phyloP scores from a whole-genome alignment of 495 filamentous ascomycete species.

The Aspergillus indologenus region DNA sequence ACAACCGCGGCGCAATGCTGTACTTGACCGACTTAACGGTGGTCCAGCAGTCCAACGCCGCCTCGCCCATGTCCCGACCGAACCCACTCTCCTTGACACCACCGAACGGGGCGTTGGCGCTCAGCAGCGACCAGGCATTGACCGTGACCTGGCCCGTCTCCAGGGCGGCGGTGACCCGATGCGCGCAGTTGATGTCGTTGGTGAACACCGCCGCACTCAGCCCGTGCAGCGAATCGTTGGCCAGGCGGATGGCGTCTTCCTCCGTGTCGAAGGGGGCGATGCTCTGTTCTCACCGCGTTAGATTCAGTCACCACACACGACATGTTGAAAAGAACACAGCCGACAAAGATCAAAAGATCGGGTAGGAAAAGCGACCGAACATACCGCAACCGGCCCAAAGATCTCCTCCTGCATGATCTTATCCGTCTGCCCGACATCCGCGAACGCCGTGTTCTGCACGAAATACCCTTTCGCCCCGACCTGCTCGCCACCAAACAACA shows the following conservation, averaged over 20 bases:
- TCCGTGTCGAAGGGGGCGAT: slow-evolving; percentile 67
- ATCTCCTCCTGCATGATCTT: slow-evolving; percentile 49
- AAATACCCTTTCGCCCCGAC: slow-evolving; percentile 42
- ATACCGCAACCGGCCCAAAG: slow-evolving; percentile 47
- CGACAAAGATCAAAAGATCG: background rate
- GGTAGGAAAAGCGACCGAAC: slow-evolving; percentile 9
- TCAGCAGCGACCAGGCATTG: slow-evolving; percentile 27
- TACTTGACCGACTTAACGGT: slow-evolving; percentile 20
- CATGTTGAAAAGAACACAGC: too few species aligned
- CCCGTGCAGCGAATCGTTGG: slow-evolving; percentile 83
- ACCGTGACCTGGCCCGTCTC: slow-evolving; percentile 59
- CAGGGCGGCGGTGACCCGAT: slow-evolving; percentile 72
- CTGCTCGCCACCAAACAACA: slow-evolving; percentile 66
- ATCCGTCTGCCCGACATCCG: slow-evolving; percentile 35
- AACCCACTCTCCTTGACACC: slow-evolving; percentile 55
- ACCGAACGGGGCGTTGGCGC: slow-evolving; percentile 41
- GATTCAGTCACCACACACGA: too few species aligned
- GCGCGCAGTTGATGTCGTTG: slow-evolving; percentile 67
- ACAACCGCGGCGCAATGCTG: background rate
- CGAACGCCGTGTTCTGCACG: slow-evolving; percentile 48
- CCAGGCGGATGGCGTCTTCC: slow-evolving; percentile 73
- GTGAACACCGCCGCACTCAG: slow-evolving; percentile 82
- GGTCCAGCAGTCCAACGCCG: slow-evolving; percentile 26
- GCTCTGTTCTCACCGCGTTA: slow-evolving; percentile 20
- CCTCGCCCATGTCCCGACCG: slow-evolving; percentile 43